Evolutionary conservation across 192 early-diverging fungal genomes (phyloP).

Genomic region (Dissophora ornata): DNA sequence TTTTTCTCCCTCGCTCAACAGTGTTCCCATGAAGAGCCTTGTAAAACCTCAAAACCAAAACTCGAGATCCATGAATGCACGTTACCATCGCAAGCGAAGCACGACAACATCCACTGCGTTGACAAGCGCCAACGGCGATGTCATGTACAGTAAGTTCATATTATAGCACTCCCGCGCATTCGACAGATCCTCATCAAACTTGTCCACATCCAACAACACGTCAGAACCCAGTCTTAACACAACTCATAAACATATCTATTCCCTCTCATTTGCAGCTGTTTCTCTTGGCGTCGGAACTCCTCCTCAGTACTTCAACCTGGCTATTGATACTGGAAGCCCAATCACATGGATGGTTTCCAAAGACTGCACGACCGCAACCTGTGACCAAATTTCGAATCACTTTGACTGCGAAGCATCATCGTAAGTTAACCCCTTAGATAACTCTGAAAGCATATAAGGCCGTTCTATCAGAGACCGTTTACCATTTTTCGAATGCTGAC

Average conservation of each 20-base stretch:
- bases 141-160: constrained; percentile 39
- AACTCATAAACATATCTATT: too few relatives aligned
- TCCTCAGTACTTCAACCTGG: constrained; percentile 70
- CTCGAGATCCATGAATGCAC: constrained; percentile 11
- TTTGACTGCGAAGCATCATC: constrained; percentile 29
- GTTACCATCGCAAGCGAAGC: constrained; percentile 37
- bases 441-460: not conserved
- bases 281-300: constrained; percentile 73
- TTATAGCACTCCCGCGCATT: too few relatives aligned
- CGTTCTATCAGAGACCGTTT: too few relatives aligned
- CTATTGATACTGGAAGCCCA: constrained; percentile 78
- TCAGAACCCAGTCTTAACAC: too few relatives aligned
- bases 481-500: too few relatives aligned
- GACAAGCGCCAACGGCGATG: constrained; percentile 15
- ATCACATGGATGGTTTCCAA: constrained; percentile 69
- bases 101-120: constrained; percentile 2
- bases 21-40: constrained; percentile 19
- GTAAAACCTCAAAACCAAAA: constrained; percentile 15
- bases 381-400: constrained; percentile 6
- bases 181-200: too few relatives aligned
- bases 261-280: constrained; percentile 30
- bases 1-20: not conserved
- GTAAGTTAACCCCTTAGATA: constrained; percentile 2
- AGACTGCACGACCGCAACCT: not conserved
- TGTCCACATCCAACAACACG: too few relatives aligned